phyloP scores from a whole-genome alignment of 768 basidiomycete species.

The Termitomyces sp. region DNA sequence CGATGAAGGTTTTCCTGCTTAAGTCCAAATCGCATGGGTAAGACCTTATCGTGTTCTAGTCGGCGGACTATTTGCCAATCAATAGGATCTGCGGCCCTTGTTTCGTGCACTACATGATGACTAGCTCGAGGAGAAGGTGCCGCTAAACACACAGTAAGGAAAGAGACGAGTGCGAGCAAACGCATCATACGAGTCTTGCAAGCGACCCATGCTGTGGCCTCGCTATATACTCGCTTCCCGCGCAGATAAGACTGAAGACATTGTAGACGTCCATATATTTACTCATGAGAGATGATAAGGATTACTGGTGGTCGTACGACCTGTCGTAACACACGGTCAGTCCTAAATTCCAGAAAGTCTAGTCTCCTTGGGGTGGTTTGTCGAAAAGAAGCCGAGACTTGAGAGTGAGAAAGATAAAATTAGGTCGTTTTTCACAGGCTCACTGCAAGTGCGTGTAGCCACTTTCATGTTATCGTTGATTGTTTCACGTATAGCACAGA shows the following conservation, averaged over 20 bases:
- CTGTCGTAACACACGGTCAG: background rate
- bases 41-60: constrained; percentile 21
- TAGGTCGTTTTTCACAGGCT: background rate
- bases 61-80: constrained; percentile 23
- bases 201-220: background rate
- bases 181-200: constrained; percentile 6
- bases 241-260: background rate
- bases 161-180: constrained; percentile 1
- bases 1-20: constrained; percentile 42
- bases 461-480: background rate
- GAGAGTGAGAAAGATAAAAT: background rate
- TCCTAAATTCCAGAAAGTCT: background rate
- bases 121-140: constrained; percentile 21
- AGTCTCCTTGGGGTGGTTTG: background rate
- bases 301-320: background rate
- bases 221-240: constrained; percentile 1
- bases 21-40: constrained; percentile 51
- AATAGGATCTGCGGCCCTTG: constrained; percentile 24
- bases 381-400: background rate
- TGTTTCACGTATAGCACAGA: background rate
- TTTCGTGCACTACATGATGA: constrained; percentile 28
- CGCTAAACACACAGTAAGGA: constrained; percentile 17
- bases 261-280: no score
- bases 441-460: background rate
- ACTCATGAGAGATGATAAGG: background rate